Evolutionary conservation across 2,329 filamentous ascomycete species (phyloP).

Genomic region (Cordyceps javanica): DNA sequence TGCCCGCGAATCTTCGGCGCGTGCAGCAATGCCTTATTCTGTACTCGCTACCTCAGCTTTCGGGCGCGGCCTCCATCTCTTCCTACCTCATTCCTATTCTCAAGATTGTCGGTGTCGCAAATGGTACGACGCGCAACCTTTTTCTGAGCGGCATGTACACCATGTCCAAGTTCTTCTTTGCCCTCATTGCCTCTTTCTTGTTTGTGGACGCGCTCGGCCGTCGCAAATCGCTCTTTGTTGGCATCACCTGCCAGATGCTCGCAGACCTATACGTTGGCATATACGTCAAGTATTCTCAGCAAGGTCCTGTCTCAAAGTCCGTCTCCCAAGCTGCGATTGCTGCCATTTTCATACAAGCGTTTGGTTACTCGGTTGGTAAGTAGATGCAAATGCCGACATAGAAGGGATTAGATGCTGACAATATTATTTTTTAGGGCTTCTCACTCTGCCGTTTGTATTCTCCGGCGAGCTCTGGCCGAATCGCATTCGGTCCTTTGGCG

Average conservation of each 20-base stretch:
- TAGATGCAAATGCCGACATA: no score
- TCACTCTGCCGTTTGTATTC: slow-evolving; percentile 39
- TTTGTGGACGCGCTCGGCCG: slow-evolving; percentile 39
- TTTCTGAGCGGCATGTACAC: slow-evolving; percentile 37
- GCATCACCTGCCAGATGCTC: slow-evolving; percentile 31
- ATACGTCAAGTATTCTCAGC: slow-evolving; percentile 30
- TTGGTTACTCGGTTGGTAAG: slow-evolving; percentile 33
- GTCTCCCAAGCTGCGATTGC: slow-evolving; percentile 35
- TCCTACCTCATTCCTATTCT: slow-evolving; percentile 38
- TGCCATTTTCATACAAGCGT: slow-evolving; percentile 38
- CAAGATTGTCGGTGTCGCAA: slow-evolving; percentile 27
- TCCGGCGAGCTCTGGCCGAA: slow-evolving; percentile 40
- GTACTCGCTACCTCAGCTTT: slow-evolving; percentile 36
- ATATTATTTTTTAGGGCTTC: no score
- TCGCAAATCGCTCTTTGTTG: slow-evolving; percentile 30
- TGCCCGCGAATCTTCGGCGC: slow-evolving; percentile 32
- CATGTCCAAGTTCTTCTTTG: slow-evolving; percentile 36
- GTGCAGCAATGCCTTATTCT: slow-evolving; percentile 32
- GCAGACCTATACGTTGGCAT: slow-evolving; percentile 35
- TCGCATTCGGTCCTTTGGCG: slow-evolving; percentile 37
- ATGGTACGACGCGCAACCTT: slow-evolving; percentile 26
- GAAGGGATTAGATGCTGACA: no score
- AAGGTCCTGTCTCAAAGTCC: slow-evolving; percentile 18
- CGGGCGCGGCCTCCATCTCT: slow-evolving; percentile 38
- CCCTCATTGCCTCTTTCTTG: slow-evolving; percentile 35